Evolutionary conservation across 2,329 filamentous ascomycete genomes (phyloP), one percentile per base, ranked within the genome.

Genomic region (Hirsutella thompsonii): DNA sequence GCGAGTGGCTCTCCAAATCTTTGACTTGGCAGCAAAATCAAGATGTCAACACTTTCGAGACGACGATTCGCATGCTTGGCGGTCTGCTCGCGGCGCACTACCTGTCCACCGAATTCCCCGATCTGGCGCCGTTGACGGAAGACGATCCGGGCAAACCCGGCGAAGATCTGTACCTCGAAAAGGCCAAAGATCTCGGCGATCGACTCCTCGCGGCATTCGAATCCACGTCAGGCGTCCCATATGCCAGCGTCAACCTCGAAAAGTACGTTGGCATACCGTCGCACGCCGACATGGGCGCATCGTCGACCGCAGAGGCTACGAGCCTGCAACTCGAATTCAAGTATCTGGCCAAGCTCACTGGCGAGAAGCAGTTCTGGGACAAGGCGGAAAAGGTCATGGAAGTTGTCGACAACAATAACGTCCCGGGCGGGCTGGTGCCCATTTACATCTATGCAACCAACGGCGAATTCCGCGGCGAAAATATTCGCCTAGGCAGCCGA

Each of bases 1-100:
- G 90, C 42, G 76, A 94, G 55, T 98, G 92, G 92, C 78, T 98
- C 37, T 72, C 84, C 2, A 81, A 78, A 4, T 79, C 79, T 8
- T 63, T 96, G 47, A 81, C 79, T 10, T 96, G 93, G 64, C 81
- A 95, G 45, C 87, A 94, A 60, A 74, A 95, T 53, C 88, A 95
- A 58, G 87, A 95, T 57, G 90, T 98, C 42, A 96, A 88, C 60
- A 95, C 88, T 0, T 98, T 96, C 52, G 92, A 98, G 66, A 96
- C 90, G 8, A 96, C 90, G 0, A 96, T 96, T 52, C 83, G 92
- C 40, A 96, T 96, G 89, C 69, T 98, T 38, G 92, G 92, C 14
- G 92, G 92, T 10, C 69, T 98, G 34, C 70, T 98, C 28, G 89
- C 89, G 2, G 92, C 92, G 9, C 88, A 98, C 59, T 96, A 96